Conservation (phyloP, 2,329 filamentous ascomycete species). For the Gnomoniopsis smithogilvyi region DNA sequence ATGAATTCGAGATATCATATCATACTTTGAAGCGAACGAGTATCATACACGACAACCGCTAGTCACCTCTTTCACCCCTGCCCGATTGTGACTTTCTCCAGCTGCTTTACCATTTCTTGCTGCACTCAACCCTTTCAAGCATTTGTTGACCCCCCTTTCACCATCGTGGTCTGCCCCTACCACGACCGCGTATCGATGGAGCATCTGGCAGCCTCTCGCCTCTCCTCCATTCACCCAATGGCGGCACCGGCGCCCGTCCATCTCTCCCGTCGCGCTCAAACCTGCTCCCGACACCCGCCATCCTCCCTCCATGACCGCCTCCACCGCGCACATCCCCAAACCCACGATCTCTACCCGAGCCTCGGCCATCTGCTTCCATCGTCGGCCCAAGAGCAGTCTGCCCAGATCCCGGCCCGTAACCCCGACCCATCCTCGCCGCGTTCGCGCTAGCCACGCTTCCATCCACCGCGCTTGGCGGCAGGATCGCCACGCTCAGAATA, state of each 20-base stretch:
- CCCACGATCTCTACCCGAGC: conserved; percentile 38
- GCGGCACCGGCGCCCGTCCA: conserved; percentile 26
- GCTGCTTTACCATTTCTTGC: not conserved
- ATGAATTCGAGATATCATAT: too few relatives aligned
- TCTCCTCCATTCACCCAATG: conserved; percentile 61
- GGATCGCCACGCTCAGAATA: conserved; percentile 78
- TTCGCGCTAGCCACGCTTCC: conserved; percentile 69
- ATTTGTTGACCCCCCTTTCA: conserved; percentile 34
- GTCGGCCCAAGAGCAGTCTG: conserved; percentile 15
- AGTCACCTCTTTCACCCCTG: not conserved
- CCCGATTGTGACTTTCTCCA: not conserved
- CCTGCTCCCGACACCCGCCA: conserved; percentile 21
- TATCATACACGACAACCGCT: not conserved
- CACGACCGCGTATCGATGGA: conserved; percentile 38
- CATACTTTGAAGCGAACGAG: too few relatives aligned
- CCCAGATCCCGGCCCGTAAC: conserved; percentile 30
- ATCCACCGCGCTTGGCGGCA: conserved; percentile 66
- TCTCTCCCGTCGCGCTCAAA: conserved; percentile 35
- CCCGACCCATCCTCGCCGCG: conserved; percentile 42
- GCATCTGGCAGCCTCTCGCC: conserved; percentile 60
- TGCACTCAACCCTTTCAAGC: conserved; percentile 20
- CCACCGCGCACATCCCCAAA: conserved; percentile 27
- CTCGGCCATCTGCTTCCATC: conserved; percentile 18
- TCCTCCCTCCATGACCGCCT: conserved; percentile 27
- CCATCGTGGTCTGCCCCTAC: conserved; percentile 39